Evolutionary conservation across 1,284 basidiomycete species (phyloP).

Genomic region (Leccinum solheimii): DNA sequence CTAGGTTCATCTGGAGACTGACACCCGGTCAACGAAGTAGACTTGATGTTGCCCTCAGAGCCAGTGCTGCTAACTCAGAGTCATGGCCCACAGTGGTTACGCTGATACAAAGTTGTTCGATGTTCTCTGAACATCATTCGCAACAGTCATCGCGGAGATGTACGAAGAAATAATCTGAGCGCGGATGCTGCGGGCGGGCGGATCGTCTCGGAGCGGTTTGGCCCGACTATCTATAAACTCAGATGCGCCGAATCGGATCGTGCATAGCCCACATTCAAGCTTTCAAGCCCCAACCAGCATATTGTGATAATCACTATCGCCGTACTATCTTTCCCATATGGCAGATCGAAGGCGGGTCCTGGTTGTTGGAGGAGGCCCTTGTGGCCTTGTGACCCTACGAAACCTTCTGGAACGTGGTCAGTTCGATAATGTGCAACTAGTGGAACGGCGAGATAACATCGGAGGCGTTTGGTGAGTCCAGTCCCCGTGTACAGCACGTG

Average conservation of each 20-base stretch:
- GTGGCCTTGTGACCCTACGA: conserved; percentile 45
- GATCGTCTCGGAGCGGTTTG: neutral
- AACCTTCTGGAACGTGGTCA: conserved; percentile 41
- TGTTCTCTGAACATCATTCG: neutral
- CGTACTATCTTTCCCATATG: conserved; percentile 7
- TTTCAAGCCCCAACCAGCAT: neutral
- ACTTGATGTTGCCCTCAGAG: neutral
- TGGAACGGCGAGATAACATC: conserved; percentile 45
- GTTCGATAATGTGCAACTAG: conserved; percentile 43
- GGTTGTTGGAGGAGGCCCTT: conserved; percentile 46
- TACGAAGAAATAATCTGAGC: neutral
- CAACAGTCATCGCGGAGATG: neutral
- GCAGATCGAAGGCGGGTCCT: conserved; percentile 34
- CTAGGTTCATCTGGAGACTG: neutral
- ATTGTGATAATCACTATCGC: neutral
- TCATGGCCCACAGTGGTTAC: neutral
- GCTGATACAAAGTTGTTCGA: neutral
- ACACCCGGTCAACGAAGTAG: neutral
- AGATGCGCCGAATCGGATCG: neutral
- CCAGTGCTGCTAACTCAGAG: neutral
- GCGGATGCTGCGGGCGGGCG: neutral
- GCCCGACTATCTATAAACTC: neutral
- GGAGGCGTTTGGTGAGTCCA: conserved; percentile 47
- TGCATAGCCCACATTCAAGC: neutral
- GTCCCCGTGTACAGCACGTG: neutral